phyloP scores from a whole-genome alignment of 345 rosid genomes.

The Combretum micranthum region DNA sequence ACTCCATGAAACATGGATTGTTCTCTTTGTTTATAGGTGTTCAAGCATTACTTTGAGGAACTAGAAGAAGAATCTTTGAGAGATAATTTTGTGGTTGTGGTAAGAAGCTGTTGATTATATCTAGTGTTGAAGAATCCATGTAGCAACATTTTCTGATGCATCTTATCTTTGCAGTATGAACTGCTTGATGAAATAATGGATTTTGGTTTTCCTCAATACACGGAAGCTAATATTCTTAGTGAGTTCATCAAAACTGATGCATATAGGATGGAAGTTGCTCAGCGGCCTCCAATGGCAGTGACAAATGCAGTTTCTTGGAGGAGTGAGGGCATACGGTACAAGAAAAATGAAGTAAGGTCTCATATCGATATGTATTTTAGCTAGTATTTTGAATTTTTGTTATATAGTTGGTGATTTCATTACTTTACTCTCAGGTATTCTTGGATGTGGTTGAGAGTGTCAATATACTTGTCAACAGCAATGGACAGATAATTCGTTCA shows the following conservation, averaged over 20 bases:
- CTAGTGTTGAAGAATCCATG: background rate
- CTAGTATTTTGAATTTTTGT: background rate
- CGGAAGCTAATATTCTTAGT: conserved; percentile 86
- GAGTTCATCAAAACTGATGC: conserved; percentile 98
- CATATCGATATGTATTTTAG: conserved; percentile 7
- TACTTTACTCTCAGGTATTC: conserved; percentile 54
- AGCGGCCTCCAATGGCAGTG: conserved; percentile 99
- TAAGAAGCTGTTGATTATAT: conserved; percentile 25
- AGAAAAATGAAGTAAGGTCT: conserved; percentile 78
- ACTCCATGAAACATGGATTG: background rate
- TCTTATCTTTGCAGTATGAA: conserved; percentile 58
- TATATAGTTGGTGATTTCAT: conserved; percentile 5
- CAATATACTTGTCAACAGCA: conserved; percentile 93
- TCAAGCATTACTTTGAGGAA: conserved; percentile 97
- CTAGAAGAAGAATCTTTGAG: conserved; percentile 93
- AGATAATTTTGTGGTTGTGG: conserved; percentile 99
- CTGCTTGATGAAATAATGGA: conserved; percentile 99
- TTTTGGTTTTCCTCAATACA: conserved; percentile 92
- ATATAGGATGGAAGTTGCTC: conserved; percentile 90
- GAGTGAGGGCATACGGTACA: conserved; percentile 83
- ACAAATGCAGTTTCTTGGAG: conserved; percentile 99
- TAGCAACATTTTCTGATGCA: background rate
- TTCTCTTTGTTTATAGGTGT: conserved; percentile 35
- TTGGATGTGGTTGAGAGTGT: conserved; percentile 94
- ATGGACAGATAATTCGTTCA: conserved; percentile 86